These are phyloP conservation scores for Boletus vermiculosoides DNA, from an alignment of 768 basidiomycete species.

Conservation along the genomic window DNA sequence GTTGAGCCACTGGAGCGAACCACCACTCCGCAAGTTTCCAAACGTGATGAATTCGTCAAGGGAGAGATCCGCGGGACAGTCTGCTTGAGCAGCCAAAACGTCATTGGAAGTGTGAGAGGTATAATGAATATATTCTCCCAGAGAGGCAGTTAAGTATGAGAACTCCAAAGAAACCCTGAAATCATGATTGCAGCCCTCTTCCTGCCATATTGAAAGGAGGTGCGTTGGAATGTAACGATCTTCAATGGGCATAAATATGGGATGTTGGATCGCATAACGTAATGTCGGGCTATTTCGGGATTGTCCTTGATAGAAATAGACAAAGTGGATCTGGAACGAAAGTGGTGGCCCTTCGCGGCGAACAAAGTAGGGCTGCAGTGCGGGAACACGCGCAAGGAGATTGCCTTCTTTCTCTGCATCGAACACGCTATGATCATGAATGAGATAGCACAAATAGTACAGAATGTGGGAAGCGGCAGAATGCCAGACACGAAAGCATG, in stretches of 20 bases:
- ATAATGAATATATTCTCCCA: fast-evolving
- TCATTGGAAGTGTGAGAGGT: not conserved
- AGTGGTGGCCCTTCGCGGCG: not conserved
- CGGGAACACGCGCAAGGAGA: not conserved
- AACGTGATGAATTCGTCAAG: no score
- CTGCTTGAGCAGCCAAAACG: not conserved
- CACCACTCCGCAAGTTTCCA: no score
- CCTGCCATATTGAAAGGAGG: not conserved
- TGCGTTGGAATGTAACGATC: no score
- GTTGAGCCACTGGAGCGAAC: no score
- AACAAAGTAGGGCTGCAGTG: not conserved
- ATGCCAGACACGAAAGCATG: no score
- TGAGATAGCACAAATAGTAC: not conserved
- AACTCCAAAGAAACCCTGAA: not conserved
- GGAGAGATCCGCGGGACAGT: no score
- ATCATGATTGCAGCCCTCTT: not conserved
- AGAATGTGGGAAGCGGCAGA: not conserved
- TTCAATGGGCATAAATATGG: no score
- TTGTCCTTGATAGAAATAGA: not conserved
- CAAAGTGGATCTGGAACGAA: not conserved
- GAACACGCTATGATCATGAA: not conserved
- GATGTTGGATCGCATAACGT: not conserved
- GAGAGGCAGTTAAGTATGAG: no score
- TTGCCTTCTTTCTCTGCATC: not conserved
- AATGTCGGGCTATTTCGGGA: not conserved